A percentile compares a stretch with the other conserved stretches of the same genome.
Evolutionary conservation across 2,329 filamentous ascomycete species (phyloP).

Genomic region (Paraphaeosphaeria sporulosa): DNA sequence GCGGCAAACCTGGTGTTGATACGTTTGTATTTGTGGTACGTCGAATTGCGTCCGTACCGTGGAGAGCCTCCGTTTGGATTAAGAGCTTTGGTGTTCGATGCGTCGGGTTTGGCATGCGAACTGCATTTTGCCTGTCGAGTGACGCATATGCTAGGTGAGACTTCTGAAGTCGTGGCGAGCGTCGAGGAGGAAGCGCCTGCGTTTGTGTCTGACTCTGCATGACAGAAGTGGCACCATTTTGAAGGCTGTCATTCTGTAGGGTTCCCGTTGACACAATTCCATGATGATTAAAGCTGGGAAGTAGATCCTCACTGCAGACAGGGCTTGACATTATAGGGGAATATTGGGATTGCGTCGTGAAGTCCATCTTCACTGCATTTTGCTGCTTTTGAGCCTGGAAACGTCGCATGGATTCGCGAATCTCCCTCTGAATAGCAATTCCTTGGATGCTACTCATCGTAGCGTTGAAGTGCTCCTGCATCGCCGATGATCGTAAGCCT

Average conservation of each 20-base stretch:
- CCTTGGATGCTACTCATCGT: not conserved
- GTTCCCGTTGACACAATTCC: not conserved
- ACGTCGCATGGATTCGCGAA: not conserved
- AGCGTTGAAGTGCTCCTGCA: not conserved
- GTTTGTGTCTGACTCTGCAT: not conserved
- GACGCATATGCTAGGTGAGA: not conserved
- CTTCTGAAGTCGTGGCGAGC: not conserved
- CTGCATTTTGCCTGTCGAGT: not conserved
- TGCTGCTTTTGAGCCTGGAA: not conserved
- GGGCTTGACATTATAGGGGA: not conserved
- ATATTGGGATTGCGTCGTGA: not conserved
- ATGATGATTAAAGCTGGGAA: not conserved
- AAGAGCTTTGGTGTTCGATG: not conserved
- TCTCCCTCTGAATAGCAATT: not conserved
- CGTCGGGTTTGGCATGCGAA: not conserved
- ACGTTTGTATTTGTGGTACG: not conserved
- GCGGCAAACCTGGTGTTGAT: not conserved
- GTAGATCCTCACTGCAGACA: not conserved
- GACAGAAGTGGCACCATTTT: not conserved
- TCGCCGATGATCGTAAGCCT: not conserved
- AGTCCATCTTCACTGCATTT: not conserved
- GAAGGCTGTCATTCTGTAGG: not conserved
- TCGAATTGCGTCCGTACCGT: not conserved
- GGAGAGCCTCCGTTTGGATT: not conserved
- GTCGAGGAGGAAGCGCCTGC: not conserved